Conservation (phyloP, 78 protist genomes). For the Dictyostelium purpureum region DNA sequence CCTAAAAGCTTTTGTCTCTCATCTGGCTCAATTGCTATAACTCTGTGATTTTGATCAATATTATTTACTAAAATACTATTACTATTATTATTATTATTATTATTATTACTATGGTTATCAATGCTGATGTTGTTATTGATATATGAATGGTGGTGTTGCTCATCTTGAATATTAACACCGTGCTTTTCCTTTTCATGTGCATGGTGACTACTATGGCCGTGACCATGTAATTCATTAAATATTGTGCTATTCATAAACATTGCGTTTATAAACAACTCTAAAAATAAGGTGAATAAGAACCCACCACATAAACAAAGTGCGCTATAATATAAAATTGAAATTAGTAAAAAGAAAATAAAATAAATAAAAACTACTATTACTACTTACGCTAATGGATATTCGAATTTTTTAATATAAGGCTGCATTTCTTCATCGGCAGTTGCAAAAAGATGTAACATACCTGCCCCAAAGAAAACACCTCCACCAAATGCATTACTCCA, state of each 20-base stretch:
- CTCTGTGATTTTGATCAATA: too few species aligned
- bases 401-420: not conserved
- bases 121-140: not conserved
- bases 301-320: slow-evolving; percentile 69
- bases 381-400: slow-evolving; percentile 70
- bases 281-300: slow-evolving; percentile 44
- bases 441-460: slow-evolving; percentile 54
- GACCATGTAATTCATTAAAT: not conserved
- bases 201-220: not conserved
- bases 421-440: not conserved
- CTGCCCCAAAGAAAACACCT: slow-evolving; percentile 71
- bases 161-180: not conserved
- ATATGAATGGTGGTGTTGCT: not conserved
- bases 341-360: not conserved
- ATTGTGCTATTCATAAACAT: slow-evolving; percentile 6
- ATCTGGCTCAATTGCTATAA: not conserved
- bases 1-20: not conserved
- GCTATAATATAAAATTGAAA: not conserved
- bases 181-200: not conserved
- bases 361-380: not conserved
- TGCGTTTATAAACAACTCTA: slow-evolving; percentile 26
- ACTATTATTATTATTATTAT: not conserved
- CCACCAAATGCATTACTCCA: slow-evolving; percentile 40
- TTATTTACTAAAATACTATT: not conserved
- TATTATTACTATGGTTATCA: not conserved